phyloP scores from a whole-genome alignment of 2,329 filamentous ascomycete genomes.

The Aureobasidium uvarum region DNA sequence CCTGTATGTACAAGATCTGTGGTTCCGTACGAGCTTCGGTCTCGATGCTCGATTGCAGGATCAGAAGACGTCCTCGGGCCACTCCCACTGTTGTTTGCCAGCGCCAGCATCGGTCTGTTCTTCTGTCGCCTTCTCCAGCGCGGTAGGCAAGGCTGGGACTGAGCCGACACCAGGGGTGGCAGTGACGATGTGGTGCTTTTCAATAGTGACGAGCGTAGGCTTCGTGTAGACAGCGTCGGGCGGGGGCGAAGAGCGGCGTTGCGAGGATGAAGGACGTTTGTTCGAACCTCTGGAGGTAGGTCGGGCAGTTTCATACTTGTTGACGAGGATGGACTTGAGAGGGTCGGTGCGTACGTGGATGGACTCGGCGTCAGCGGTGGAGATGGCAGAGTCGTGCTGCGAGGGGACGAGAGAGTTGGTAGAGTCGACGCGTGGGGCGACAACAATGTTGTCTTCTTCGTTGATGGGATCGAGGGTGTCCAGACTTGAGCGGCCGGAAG shows the following conservation, averaged over 20 bases:
- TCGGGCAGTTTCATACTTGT: constrained; percentile 35
- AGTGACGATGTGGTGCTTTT: constrained; percentile 29
- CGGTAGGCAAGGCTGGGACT: constrained; percentile 29
- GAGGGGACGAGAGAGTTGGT: constrained; percentile 14
- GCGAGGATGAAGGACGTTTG: constrained; percentile 31
- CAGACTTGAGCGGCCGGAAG: constrained; percentile 29
- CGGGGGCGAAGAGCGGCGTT: constrained; percentile 29
- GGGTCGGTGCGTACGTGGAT: constrained; percentile 33
- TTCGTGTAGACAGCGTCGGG: constrained; percentile 28
- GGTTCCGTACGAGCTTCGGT: neutral
- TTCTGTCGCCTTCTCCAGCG: neutral
- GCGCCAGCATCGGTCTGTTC: neutral
- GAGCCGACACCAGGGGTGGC: constrained; percentile 30
- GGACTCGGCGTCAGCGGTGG: constrained; percentile 8
- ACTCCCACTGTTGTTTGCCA: constrained; percentile 33
- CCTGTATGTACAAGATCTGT: neutral
- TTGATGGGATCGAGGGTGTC: constrained; percentile 38
- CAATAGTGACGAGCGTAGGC: constrained; percentile 28
- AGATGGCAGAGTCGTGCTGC: constrained; percentile 22
- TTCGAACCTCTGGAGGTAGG: constrained; percentile 25
- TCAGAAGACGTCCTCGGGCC: constrained; percentile 41
- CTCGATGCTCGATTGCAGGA: neutral
- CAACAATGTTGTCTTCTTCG: constrained; percentile 34
- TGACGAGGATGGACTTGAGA: constrained; percentile 33
- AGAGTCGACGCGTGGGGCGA: constrained; percentile 8